Base-by-base conservation (phyloP, 2,329 filamentous ascomycete genomes). In the Diaporthe australafricana region DNA sequence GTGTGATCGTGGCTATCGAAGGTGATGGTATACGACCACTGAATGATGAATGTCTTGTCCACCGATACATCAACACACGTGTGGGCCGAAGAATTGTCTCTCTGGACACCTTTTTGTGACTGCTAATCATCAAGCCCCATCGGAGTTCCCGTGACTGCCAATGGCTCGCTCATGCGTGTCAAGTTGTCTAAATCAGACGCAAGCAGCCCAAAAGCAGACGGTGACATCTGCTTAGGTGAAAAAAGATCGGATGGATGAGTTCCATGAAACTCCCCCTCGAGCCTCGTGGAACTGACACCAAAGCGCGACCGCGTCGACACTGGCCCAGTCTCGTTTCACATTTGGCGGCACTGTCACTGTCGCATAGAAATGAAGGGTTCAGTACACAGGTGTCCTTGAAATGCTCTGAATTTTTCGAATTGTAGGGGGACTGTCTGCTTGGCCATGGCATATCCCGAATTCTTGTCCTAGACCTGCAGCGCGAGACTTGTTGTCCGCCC, bases 1-100 rank as follows among this genome's bases (percentile, higher is more conserved):
- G 45, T 63, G 68, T 52, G 47, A 32, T 52, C 30, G 20, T 52
- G 30, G 62, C 20, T 38, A 16, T 50, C 42, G 60, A 30, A 38
- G 11, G 6, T 14, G 30, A 66, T n/a, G 42, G 32, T 17, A 14
- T 38, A 30, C 4, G 14, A n/a, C 3, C 11, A 22, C 35, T 30
- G 16, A 7, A 17, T n/a, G 20, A 25, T 22, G 57, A 48, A 25
- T 22, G 47, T 30, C n/a, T 35, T 50, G 45, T 47, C 20, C 42
- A 65, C 7, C 12, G 8, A 14, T 50, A 50, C 45, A 8, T 32
- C 20, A 25, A n/a, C 7, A 48, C 42, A 50, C 45, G 20, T 11
- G n/a, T 20, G 25, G 27, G 20, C 25, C 12, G n/a, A 22, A 11
- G 12, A 14, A 35, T 9, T 22, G 5, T 65, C 30, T 65, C 22